These are phyloP conservation scores for Cenchrus americanus DNA, from an alignment of 176 grass and related monocot species.

Conservation along the genomic window DNA sequence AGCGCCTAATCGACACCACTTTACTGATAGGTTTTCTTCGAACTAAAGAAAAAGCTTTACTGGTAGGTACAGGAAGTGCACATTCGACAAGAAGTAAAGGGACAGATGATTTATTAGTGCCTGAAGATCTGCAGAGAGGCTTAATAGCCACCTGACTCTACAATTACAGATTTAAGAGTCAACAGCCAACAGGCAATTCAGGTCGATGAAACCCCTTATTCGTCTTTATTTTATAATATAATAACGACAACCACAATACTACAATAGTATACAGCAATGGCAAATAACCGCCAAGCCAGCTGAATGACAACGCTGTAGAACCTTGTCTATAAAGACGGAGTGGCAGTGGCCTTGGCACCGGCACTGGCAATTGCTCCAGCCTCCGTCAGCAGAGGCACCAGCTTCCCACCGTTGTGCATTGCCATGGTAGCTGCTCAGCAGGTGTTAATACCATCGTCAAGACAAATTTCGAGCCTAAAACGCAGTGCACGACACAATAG, in stretches of 20 bases:
- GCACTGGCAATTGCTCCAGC: constrained; percentile 46
- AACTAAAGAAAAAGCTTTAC: neutral
- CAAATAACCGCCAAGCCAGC: neutral
- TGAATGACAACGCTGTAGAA: neutral
- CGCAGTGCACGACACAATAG: neutral
- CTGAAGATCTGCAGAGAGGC: neutral
- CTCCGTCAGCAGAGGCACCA: constrained; percentile 64
- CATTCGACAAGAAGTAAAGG: neutral
- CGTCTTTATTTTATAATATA: constrained; percentile 14
- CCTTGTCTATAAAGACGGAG: constrained; percentile 33
- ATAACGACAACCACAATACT: neutral
- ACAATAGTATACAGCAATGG: neutral
- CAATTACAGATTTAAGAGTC: neutral
- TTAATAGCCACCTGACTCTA: neutral
- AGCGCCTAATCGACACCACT: too few species aligned
- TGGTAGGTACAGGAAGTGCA: neutral
- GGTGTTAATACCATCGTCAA: neutral
- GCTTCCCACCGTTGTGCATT: constrained; percentile 44
- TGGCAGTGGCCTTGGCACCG: neutral
- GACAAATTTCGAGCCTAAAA: neutral
- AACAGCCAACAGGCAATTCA: too few species aligned
- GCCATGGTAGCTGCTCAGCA: constrained; percentile 35
- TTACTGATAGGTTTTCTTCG: too few species aligned
- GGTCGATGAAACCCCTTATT: neutral
- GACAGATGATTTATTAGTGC: neutral